Base-by-base conservation (phyloP, 352 stramenopile species). In the Globisporangium cederbergense region DNA sequence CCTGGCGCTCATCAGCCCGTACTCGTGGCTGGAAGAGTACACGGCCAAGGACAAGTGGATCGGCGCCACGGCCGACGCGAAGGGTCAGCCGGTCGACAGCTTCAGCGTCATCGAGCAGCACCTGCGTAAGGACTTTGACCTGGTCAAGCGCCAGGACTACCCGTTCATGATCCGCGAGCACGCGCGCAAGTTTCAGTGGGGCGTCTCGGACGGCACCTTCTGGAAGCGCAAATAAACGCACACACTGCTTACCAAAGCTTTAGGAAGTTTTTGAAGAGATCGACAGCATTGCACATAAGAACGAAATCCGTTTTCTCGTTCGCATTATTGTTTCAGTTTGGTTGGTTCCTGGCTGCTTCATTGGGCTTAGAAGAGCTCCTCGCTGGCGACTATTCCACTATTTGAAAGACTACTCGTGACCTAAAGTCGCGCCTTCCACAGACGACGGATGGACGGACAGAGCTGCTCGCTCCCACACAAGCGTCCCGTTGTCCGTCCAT, bases 1-100 rank as follows among this genome's bases (percentile, higher is more conserved):
- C 60, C 83, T 98, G 36, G 92, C 98, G 4, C 86, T 99, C 58
- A 88, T 98, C 30, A 98, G 95, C 25, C 97, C 97, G 34, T 99
- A 98, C 77, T 98, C 91, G 58, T 99, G 96, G 96, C 75, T 99
- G 55, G 86, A 97, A 64, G 93, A 99, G 68, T 99, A 98, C 78
- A 99, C 97, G 8, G 70, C 81, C n/a, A 86, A 89, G 60, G 78
- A 92, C 40, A 84, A 96, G 58, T 97, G 89, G 89, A 90, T 97
- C 63, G 89, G 88, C 14, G 89, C 69, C 11, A 70, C 77, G 14
- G 64, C 74, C 2, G 77, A 82, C 40, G 66, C 59, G 4, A 60
- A 83, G 18, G 77, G 75, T 18, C 66, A 76, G n/a, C 71, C 72
- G 11, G 75, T 85, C 10, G 81, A 88, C 66, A 93, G 83, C 67